Evolutionary conservation across 73 alveolate genomes (phyloP).

Genomic region (Symbiodinium pilosum): DNA sequence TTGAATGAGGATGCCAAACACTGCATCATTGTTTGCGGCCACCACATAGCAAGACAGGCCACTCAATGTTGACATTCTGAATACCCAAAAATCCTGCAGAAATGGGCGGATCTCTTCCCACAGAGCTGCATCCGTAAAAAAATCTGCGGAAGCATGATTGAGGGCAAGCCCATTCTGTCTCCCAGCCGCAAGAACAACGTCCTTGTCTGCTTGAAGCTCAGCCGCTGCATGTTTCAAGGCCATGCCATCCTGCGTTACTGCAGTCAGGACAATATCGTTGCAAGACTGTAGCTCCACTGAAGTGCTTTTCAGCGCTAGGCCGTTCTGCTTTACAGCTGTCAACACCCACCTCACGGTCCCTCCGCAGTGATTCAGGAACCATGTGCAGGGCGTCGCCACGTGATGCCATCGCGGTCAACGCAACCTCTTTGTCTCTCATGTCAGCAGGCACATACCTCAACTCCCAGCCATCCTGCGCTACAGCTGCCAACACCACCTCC

Average conservation of each 20-base stretch:
- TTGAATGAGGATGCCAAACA: not conserved
- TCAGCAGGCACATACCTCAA: not conserved
- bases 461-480: constrained; percentile 21
- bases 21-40: not conserved
- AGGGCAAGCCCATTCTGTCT: constrained; percentile 39
- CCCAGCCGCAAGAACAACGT: constrained; percentile 20
- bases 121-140: not conserved
- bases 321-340: not conserved
- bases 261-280: not conserved
- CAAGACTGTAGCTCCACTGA: not conserved
- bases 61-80: constrained; percentile 15
- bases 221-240: not conserved
- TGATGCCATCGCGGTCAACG: not conserved
- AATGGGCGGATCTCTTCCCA: constrained; percentile 5
- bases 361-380: not conserved
- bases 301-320: not conserved
- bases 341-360: constrained; percentile 4
- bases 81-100: constrained; percentile 6
- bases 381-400: not conserved
- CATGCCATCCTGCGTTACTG: not conserved
- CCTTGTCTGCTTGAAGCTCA: not conserved
- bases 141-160: not conserved
- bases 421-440: constrained; percentile 22
- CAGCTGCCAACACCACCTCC: constrained; percentile 55
- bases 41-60: constrained; percentile 11